Base-by-base conservation (phyloP, 805 yeast genomes). In the Candida awuae region DNA sequence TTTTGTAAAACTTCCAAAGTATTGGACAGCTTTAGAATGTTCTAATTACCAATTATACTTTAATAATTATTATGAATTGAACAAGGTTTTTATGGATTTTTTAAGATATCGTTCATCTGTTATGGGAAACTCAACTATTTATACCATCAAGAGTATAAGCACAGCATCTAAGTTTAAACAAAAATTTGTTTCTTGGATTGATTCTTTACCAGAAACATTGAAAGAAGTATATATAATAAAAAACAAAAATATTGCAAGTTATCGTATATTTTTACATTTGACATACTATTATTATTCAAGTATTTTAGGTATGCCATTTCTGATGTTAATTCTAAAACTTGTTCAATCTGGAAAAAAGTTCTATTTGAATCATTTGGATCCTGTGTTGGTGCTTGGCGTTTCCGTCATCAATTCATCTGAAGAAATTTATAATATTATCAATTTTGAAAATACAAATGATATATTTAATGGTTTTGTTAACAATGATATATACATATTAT, bases 91-190 rank as follows among this genome's bases (percentile, higher is more conserved):
- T 19, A 16, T 37, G 19, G 38, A 38, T 16, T 41, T 33, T 16
- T 32, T 28, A 37, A 41, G 29, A 10, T 41, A 20, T 20, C 46
- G 29, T 36, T 37, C 36, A 52, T 39, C 43, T 44, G 41, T 44
- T 41, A 32, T 33, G 53, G 21, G 40, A 45, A 30, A 32, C 28
- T 9, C 18, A 45, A 44, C 14, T 38, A 35, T 37, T 37, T 40
- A 17, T 39, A 48, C 45, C 39, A 35, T 19, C 8, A n/a, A 20
- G 16, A 29, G 23, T 28, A 38, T 35, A n/a, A 30, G 34, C 4
- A 41, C 34, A 12, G 46, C 48, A 5, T 48, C 45, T 47, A 50
- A 46, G 38, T 50, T 53, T 42, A 52, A 54, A 40, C 51, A 47
- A 6, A 35, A 41, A 12, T 23, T 37, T 21, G 23, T 23, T 12